phyloP scores from a whole-genome alignment of 2,329 filamentous ascomycete genomes.

The Fusarium bactridioides region DNA sequence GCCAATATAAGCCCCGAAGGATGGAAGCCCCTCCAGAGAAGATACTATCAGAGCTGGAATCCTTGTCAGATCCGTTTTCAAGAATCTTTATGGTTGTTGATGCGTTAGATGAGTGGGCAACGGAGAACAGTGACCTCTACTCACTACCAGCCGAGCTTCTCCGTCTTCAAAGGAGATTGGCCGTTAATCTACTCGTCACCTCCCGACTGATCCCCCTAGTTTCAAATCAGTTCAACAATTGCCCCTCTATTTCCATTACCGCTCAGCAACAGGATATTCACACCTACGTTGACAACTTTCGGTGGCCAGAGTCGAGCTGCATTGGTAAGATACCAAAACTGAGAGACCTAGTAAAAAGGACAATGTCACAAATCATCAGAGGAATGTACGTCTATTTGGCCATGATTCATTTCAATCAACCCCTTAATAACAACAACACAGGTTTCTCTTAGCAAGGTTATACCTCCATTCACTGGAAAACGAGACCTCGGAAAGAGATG shows the following conservation, averaged over 20 bases:
- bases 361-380: fast-evolving
- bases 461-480: neutral
- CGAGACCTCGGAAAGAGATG: neutral
- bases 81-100: neutral
- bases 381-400: fast-evolving
- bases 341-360: fast-evolving
- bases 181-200: neutral
- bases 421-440: fast-evolving
- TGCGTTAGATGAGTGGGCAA: neutral
- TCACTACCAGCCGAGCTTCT: neutral
- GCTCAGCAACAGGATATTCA: neutral
- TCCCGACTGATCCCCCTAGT: neutral
- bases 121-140: fast-evolving
- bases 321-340: fast-evolving
- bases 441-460: neutral
- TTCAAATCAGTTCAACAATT: fast-evolving
- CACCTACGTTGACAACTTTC: neutral
- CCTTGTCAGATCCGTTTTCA: fast-evolving
- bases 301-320: neutral
- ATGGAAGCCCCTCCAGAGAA: fast-evolving
- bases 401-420: fast-evolving
- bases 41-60: fast-evolving
- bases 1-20: neutral
- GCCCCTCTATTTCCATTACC: fast-evolving
- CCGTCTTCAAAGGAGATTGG: fast-evolving